Evolutionary conservation across 2,329 filamentous ascomycete species (phyloP).

Genomic region (Pestalotiopsis sp.): DNA sequence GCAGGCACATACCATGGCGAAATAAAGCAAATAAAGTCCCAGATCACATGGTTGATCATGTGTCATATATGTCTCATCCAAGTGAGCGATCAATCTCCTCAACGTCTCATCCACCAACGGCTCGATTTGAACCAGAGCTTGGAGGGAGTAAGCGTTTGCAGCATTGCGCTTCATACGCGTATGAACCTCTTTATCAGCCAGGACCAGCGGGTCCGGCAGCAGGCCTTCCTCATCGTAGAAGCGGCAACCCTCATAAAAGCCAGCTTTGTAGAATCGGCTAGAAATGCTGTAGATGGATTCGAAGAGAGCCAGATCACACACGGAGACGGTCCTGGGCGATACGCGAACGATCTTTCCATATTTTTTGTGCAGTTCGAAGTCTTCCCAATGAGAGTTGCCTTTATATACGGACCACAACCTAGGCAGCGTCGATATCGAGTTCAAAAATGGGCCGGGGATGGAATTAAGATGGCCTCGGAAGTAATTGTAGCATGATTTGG

Average conservation of each 20-base stretch:
- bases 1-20: conserved; percentile 1
- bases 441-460: conserved; percentile 7
- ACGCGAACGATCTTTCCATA: conserved; percentile 13
- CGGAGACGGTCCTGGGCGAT: conserved; percentile 4
- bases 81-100: neutral
- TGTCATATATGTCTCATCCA: conserved; percentile 1
- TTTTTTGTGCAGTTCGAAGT: conserved; percentile 5
- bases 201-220: conserved; percentile 14
- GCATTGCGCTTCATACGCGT: conserved; percentile 14
- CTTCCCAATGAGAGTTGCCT: conserved; percentile 12
- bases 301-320: conserved; percentile 2
- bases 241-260: conserved; percentile 12
- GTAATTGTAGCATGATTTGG: neutral
- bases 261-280: conserved; percentile 10
- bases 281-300: conserved; percentile 12
- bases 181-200: conserved; percentile 12
- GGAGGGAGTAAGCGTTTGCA: conserved; percentile 14
- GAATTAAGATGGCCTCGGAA: neutral
- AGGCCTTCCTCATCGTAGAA: conserved; percentile 17
- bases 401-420: conserved; percentile 4
- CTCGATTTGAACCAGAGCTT: conserved; percentile 14
- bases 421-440: neutral
- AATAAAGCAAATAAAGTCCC: conserved; percentile 9
- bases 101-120: conserved; percentile 10
- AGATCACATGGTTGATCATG: neutral